Conservation (phyloP, 768 basidiomycete species). For the Tubosaeta sp. region DNA sequence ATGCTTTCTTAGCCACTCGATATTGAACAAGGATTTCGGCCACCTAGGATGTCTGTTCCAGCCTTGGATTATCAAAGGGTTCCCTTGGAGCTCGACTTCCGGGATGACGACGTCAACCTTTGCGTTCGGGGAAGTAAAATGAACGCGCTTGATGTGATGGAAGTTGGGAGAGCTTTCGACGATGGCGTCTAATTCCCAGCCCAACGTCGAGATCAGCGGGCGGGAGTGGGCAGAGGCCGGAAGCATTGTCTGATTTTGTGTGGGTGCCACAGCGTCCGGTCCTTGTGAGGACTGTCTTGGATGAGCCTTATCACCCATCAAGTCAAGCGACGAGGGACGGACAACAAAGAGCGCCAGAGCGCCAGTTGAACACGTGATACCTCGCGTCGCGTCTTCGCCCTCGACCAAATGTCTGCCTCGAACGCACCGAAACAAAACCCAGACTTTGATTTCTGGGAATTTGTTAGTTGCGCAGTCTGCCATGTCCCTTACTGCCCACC, state of each 20-base stretch:
- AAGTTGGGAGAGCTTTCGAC: constrained; percentile 41
- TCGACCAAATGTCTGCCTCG: constrained; percentile 8
- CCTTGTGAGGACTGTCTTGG: constrained; percentile 7
- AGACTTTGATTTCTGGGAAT: constrained; percentile 74
- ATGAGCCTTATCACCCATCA: not conserved
- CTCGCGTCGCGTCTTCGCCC: constrained; percentile 14
- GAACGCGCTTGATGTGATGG: constrained; percentile 35
- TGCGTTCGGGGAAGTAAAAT: constrained; percentile 26
- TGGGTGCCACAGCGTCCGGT: not conserved
- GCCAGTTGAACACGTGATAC: constrained; percentile 11
- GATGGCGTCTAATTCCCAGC: constrained; percentile 49
- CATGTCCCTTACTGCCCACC: constrained; percentile 57
- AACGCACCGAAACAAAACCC: constrained; percentile 7
- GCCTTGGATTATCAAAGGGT: constrained; percentile 61
- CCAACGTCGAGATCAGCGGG: constrained; percentile 36
- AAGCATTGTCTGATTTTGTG: not conserved
- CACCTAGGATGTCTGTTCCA: constrained; percentile 54
- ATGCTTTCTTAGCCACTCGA: constrained; percentile 49
- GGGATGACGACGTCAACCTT: constrained; percentile 32
- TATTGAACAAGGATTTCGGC: constrained; percentile 49
- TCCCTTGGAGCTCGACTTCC: constrained; percentile 46
- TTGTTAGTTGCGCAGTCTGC: constrained; percentile 67
- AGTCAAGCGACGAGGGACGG: not conserved
- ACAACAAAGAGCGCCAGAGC: not conserved
- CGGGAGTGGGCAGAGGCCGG: not conserved